phyloP scores from a whole-genome alignment of 1,284 basidiomycete genomes.

The Trichosporon sp. region DNA sequence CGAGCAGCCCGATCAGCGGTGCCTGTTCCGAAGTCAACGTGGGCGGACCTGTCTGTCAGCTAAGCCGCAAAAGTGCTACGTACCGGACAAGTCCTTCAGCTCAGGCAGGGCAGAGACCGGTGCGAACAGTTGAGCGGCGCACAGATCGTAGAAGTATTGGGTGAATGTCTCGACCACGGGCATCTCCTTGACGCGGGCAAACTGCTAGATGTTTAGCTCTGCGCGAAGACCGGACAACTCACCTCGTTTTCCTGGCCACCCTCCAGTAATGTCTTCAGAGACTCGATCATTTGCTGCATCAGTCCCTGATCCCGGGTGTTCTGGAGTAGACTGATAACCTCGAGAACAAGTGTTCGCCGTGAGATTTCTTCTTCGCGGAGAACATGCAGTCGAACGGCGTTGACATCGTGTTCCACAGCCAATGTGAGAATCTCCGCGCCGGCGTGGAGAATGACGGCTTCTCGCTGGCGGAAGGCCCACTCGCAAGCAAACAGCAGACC shows the following conservation, averaged over 20 bases:
- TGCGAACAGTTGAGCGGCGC: slow-evolving; percentile 67
- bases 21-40: slow-evolving; percentile 36
- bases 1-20: slow-evolving; percentile 73
- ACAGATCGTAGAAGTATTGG: slow-evolving; percentile 82
- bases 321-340: slow-evolving; percentile 72
- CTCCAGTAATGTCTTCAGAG: slow-evolving; percentile 80
- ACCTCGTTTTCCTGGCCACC: slow-evolving; percentile 52
- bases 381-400: slow-evolving; percentile 76
- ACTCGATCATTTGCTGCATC: slow-evolving; percentile 85
- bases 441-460: slow-evolving; percentile 64
- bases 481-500: slow-evolving; percentile 87
- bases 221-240: slow-evolving; percentile 17
- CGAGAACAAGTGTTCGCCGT: slow-evolving; percentile 61
- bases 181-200: slow-evolving; percentile 14
- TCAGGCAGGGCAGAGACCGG: slow-evolving; percentile 75
- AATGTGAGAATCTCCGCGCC: slow-evolving; percentile 83
- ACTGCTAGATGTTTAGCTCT: slow-evolving; percentile 10
- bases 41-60: not conserved
- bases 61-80: not conserved
- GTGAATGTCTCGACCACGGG: slow-evolving; percentile 72
- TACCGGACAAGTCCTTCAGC: slow-evolving; percentile 9
- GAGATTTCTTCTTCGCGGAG: slow-evolving; percentile 67
- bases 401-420: slow-evolving; percentile 86
- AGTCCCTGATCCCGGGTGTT: slow-evolving; percentile 77
- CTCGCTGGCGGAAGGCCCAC: slow-evolving; percentile 65